phyloP scores from a whole-genome alignment of 495 filamentous ascomycete species.

The Aspergillus asperescens region DNA sequence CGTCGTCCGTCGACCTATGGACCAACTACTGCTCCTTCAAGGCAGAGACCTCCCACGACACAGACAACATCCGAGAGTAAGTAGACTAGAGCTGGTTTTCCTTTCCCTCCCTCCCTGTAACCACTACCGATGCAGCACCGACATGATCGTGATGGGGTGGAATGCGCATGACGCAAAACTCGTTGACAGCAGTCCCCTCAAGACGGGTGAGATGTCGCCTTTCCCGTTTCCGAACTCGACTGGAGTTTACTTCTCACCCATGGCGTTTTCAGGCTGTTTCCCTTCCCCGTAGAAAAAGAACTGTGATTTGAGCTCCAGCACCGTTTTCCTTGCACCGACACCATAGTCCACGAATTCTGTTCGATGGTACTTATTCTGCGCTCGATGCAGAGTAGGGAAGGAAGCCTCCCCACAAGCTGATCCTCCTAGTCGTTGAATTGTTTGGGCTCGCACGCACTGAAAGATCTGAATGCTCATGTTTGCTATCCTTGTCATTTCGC shows the following conservation, averaged over 20 bases:
- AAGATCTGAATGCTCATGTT: conserved; percentile 49
- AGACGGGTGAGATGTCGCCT: conserved; percentile 53
- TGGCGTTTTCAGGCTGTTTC: conserved; percentile 50
- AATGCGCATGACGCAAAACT: conserved; percentile 29
- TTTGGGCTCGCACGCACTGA: conserved; percentile 36
- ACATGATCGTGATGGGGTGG: conserved; percentile 28
- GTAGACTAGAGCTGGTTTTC: conserved; percentile 66
- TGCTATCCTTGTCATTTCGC: conserved; percentile 39
- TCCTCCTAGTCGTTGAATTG: conserved; percentile 35
- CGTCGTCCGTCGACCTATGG: conserved; percentile 92
- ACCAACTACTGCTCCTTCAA: conserved; percentile 97
- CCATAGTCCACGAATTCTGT: conserved; percentile 24
- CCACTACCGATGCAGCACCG: conserved; percentile 39
- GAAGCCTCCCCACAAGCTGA: conserved; percentile 25
- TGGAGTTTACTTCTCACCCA: conserved; percentile 53
- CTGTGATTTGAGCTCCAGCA: conserved; percentile 24
- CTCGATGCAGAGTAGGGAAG: conserved; percentile 29
- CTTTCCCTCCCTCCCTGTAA: conserved; percentile 44
- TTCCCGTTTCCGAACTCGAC: conserved; percentile 39
- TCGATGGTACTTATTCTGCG: conserved; percentile 33
- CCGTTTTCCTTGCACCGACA: conserved; percentile 28
- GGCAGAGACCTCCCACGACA: conserved; percentile 90
- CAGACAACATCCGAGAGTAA: conserved; percentile 99
- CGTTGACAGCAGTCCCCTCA: conserved; percentile 31
- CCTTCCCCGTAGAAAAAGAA: conserved; percentile 24